Conservation (phyloP, 805 yeast genomes). For the Yarrowia bubula region DNA sequence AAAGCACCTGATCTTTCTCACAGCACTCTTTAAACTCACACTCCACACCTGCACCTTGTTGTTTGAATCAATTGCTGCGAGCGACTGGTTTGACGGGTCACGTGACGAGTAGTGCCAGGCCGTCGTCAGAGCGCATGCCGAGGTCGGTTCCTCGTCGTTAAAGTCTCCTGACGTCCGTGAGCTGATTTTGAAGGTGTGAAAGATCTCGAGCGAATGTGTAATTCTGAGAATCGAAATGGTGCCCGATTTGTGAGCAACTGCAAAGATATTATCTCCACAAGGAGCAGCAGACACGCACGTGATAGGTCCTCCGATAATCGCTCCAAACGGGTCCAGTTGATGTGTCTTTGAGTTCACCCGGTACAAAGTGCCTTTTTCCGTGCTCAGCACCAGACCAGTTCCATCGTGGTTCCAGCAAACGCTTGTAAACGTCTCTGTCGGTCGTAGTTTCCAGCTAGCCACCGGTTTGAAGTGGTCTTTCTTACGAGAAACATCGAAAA, state of each 20-base stretch:
- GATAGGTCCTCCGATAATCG: conserved; percentile 4
- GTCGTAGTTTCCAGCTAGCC: conserved; percentile 5
- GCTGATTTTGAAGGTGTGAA: conserved; percentile 18
- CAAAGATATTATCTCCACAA: conserved; percentile 27
- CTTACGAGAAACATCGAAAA: background rate
- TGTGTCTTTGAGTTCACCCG: background rate
- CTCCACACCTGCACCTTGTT: conserved; percentile 28
- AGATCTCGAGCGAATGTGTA: background rate
- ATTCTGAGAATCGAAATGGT: conserved; percentile 10
- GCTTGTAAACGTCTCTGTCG: conserved; percentile 1
- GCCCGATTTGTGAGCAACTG: conserved; percentile 22
- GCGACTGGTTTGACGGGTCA: conserved; percentile 1
- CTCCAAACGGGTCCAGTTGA: conserved; percentile 11
- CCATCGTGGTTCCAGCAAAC: conserved; percentile 19
- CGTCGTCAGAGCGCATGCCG: background rate
- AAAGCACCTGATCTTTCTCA: conserved; percentile 23
- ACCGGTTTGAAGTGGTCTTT: background rate
- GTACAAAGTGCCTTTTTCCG: conserved; percentile 7
- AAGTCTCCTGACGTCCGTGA: conserved; percentile 4
- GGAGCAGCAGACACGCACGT: conserved; percentile 27
- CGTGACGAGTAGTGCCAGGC: conserved; percentile 28
- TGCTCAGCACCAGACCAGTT: background rate
- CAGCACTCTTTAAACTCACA: background rate
- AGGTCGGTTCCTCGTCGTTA: background rate
- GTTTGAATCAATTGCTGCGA: conserved; percentile 26